A percentile compares a stretch with the other conserved stretches of the same genome.
phyloP scores from a whole-genome alignment of 2,329 filamentous ascomycete genomes.

The Coniosporium tulheliwenetii region DNA sequence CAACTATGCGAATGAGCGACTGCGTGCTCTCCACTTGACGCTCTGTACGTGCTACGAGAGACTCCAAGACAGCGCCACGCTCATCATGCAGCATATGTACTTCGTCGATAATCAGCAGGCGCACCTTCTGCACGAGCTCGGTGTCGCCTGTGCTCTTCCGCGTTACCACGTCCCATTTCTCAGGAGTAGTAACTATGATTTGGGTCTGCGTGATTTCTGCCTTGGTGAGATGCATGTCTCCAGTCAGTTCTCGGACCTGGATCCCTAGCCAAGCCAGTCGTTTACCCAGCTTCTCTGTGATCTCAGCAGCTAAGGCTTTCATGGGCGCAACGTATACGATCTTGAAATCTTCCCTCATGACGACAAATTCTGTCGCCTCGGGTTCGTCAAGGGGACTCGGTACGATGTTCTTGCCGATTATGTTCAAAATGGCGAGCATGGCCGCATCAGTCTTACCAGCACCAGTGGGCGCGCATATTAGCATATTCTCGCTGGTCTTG shows the following conservation, averaged over 20 bases:
- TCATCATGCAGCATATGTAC: slow-evolving; percentile 99
- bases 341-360: slow-evolving; percentile 84
- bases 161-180: slow-evolving; percentile 99
- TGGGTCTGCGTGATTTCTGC: slow-evolving; percentile 90
- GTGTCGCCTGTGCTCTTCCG: slow-evolving; percentile 95
- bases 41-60: slow-evolving; percentile 85
- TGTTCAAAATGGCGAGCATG: slow-evolving; percentile 89
- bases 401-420: slow-evolving; percentile 67
- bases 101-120: slow-evolving; percentile 92
- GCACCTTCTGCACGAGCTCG: slow-evolving; percentile 92
- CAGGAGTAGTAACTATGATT: slow-evolving; percentile 94
- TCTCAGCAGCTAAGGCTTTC: slow-evolving; percentile 94
- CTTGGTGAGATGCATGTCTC: slow-evolving; percentile 98
- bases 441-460: slow-evolving; percentile 94
- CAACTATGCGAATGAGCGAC: slow-evolving; percentile 89
- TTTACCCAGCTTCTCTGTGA: slow-evolving; percentile 86
- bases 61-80: slow-evolving; percentile 88
- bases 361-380: slow-evolving; percentile 60
- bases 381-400: slow-evolving; percentile 67
- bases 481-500: slow-evolving; percentile 93
- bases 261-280: slow-evolving; percentile 88
- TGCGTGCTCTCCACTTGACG: slow-evolving; percentile 96
- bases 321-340: slow-evolving; percentile 98
- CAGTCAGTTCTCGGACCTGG: slow-evolving; percentile 82
- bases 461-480: slow-evolving; percentile 93